A percentile compares a stretch with the other conserved stretches of the same genome.
phyloP scores from a whole-genome alignment of 331 rosid species.

The Cydonia oblonga region DNA sequence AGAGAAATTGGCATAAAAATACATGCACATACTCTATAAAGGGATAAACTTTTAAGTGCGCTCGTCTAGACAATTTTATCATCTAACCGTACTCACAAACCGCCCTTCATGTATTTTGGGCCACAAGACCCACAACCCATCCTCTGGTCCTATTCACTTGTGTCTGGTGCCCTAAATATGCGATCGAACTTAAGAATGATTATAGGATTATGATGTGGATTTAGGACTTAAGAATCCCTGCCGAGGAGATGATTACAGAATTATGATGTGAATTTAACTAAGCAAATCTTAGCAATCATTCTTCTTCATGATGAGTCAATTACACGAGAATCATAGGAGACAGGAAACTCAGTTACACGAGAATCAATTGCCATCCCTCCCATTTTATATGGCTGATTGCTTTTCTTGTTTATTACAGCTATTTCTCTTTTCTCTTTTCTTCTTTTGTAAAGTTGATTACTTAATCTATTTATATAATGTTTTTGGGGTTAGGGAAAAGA shows the following conservation, averaged over 20 bases:
- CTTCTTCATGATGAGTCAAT: neutral
- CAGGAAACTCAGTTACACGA: neutral
- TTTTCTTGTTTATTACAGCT: neutral
- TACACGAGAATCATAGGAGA: neutral
- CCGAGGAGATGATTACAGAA: neutral
- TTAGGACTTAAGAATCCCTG: no score
- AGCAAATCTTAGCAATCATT: neutral
- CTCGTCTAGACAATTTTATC: no score
- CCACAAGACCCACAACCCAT: neutral
- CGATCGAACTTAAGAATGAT: neutral
- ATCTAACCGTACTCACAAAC: no score
- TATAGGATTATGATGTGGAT: no score
- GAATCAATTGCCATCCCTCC: neutral
- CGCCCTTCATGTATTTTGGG: neutral
- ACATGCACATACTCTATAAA: no score
- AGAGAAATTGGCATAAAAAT: no score
- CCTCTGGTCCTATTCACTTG: neutral
- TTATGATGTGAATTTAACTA: neutral
- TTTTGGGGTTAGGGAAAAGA: constrained; percentile 5
- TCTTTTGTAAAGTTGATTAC: constrained; percentile 2
- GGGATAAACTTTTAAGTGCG: no score
- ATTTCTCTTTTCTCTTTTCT: neutral
- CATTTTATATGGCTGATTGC: neutral
- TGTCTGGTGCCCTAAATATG: neutral
- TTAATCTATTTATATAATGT: neutral